Evolutionary conservation across 177 flowering plant genomes (phyloP), one percentile per base, ranked within the genome.

Genomic region (Vitis hybrid): DNA sequence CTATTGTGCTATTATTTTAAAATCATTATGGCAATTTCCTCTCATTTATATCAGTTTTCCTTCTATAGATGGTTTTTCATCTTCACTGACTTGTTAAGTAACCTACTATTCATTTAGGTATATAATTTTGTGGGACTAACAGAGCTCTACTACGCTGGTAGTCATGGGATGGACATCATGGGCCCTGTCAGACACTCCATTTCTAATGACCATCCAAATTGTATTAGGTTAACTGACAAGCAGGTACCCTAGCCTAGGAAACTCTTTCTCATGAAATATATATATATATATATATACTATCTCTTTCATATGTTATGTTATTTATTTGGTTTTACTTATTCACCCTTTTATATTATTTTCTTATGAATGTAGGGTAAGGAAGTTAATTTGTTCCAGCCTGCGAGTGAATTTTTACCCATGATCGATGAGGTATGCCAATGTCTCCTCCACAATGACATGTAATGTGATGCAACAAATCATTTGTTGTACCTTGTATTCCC

Each of bases 151-250:
- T 91, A 91, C 76, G 97, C 94, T 49, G 97, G 97, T 52, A 91
- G 97, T 73, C 97, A 91, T 78, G 97, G 97, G 17, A 91, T 91
- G 97, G 97, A 91, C 79, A 91, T 91, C 55, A 79, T 83, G 80
- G 81, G 82, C 21, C 91, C 93, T 52, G 81, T 74, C 58, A 75
- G 74, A 55, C 73, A 66, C 55, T 72, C 75, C 32, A 24, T 52
- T 19, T 67, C 77, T 21, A 71, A 72, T 67, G 75, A 64, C 68
- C 75, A 81, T 51, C 68, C 57, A 9, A 71, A 78, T 51, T 73
- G 77, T 72, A 68, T 75, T 24, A 70, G 76, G 51, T 70, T 79
- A 10, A 79, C 80, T 70, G 82, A 82, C 77, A 66, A 74, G 70
- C 78, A 85, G 82, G 91, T 87, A 73, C 11, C 8, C 8, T 58